These are phyloP conservation scores for Filobasidium wieringae DNA, from an alignment of 768 basidiomycete species.

Conservation along the genomic window DNA sequence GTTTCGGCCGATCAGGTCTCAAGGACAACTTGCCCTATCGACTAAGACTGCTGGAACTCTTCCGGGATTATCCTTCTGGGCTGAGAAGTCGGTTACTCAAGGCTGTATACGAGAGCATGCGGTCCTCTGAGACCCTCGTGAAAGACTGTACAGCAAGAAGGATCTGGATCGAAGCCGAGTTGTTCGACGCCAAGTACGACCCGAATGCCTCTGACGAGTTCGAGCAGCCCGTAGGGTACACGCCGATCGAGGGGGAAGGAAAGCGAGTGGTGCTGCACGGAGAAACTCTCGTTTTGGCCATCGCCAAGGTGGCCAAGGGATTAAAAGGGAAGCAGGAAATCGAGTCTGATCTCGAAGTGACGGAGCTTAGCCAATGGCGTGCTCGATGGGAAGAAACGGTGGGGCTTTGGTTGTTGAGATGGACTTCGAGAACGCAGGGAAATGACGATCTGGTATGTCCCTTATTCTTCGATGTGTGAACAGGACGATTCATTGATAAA, in stretches of 20 bases:
- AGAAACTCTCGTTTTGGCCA: constrained; percentile 9
- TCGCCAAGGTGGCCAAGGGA: constrained; percentile 19
- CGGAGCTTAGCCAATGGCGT: constrained; percentile 7
- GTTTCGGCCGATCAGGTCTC: constrained; percentile 13
- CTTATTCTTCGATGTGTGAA: constrained; percentile 29
- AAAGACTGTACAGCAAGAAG: constrained; percentile 20
- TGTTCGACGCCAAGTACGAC: constrained; percentile 35
- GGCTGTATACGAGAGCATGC: constrained; percentile 27
- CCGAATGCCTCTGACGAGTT: constrained; percentile 18
- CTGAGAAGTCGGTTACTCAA: constrained; percentile 24
- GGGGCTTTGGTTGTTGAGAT: constrained; percentile 45
- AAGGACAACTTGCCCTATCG: constrained; percentile 41
- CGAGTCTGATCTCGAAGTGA: constrained; percentile 20
- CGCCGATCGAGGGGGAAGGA: neutral
- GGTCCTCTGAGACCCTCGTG: neutral
- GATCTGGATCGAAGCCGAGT: constrained; percentile 20
- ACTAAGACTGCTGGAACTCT: constrained; percentile 20
- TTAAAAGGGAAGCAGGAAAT: constrained; percentile 40
- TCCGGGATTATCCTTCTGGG: constrained; percentile 35
- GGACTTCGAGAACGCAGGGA: constrained; percentile 41
- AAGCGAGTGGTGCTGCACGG: neutral
- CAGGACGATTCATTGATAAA: neutral
- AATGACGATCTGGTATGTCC: constrained; percentile 34
- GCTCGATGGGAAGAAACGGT: constrained; percentile 38
- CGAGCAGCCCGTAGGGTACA: neutral